Base-by-base conservation (phyloP, 345 rosid species). In the Sonneratia alba region DNA sequence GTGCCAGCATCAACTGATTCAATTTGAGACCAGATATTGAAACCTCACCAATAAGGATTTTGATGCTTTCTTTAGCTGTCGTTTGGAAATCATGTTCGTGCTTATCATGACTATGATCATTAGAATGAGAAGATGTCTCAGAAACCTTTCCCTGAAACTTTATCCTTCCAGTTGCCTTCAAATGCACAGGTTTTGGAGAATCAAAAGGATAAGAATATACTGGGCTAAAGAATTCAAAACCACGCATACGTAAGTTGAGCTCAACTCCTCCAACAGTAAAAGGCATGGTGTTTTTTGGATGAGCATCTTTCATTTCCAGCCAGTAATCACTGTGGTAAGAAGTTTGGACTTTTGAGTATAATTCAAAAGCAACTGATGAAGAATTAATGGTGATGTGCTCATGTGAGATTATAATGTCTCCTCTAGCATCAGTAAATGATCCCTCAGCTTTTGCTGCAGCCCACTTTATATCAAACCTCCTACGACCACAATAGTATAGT, bases 391-490 rank as follows among this genome's bases (percentile, higher is more conserved):
- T 91, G 37, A 94, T 88, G 70, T 79, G 85, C 79, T 94, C 96
- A 85, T 89, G 95, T 69, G 93, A 87, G 83, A 94, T 90, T 82
- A 94, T 78, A 66, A 94, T 87, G 83, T 90, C 96, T 76, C 98
- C 98, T 78, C 98, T 91, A 82, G 97, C 97, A 85, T 94, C 98
- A 76, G 81, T 81, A 73, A 94, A 88, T 73, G 97, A 94, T 71
- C 97, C 97, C 87, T 91, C 96, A 62, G 97, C 98, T 83, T 94
- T 91, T 77, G 98, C 95, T 73, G 98, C 98, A 66, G 81, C 85
- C 98, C 96, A 94, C 79, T 88, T 94, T 79, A 91, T 85, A 76
- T 91, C 97, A 82, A 94, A 94, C 85, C 97, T 91, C 93, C 98
- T 94, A 76, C 61, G 70, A 49, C 70, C 77, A 82, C 77, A 79